Evolutionary conservation across 2,329 filamentous ascomycete genomes (phyloP), one percentile per base, ranked within the genome.

Genomic region (Neoascochyta sp.): DNA sequence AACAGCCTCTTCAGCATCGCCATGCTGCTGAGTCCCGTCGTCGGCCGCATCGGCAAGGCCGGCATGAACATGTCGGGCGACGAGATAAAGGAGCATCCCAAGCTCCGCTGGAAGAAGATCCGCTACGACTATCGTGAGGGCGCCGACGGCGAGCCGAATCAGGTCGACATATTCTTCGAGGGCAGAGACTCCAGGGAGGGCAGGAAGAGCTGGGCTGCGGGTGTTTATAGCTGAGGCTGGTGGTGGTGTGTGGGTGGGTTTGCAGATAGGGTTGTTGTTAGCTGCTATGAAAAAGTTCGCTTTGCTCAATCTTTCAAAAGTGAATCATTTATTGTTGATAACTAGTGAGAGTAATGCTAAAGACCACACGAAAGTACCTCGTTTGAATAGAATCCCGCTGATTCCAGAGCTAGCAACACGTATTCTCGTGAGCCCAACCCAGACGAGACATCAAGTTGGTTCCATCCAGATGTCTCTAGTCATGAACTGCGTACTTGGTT

Each of bases 41-140:
- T 54, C 12, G 43, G 41, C 3, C 32, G 42, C 12, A 44, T 57
- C 13, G 48, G 50, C 4, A 36, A 26, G 17, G 43, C 43, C 14
- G 50, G 48, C 9, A 53, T 52, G 48, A 54, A 52, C 26, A 29
- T 55, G 45, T 47, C 28, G 19, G 52, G 50, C 4, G 45, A 52
- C 4, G 53, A 57, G 24, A 53, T 57, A 16, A 57, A 54, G 25
- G 34, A 39, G 4, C 49, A 54, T 28, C 41, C 36, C 7, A 52
- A 47, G 27, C 31, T 57, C 17, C 21, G 29, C 31, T 50, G 41
- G 32, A 50, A 50, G 41, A 50, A 39, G 37, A 52, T 57, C 14
- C 31, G 45, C 16, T 57, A 57, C 26, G 50, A 48, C 32, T 57
- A 57, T 25, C 36, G 42, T 7, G 47, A 57, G 14, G 49, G 45